Percentiles rank a stretch among this genome's conserved stretches.
Evolutionary conservation across 306 rosid species (phyloP).

Genomic region (Cyclanthera cordifolia): DNA sequence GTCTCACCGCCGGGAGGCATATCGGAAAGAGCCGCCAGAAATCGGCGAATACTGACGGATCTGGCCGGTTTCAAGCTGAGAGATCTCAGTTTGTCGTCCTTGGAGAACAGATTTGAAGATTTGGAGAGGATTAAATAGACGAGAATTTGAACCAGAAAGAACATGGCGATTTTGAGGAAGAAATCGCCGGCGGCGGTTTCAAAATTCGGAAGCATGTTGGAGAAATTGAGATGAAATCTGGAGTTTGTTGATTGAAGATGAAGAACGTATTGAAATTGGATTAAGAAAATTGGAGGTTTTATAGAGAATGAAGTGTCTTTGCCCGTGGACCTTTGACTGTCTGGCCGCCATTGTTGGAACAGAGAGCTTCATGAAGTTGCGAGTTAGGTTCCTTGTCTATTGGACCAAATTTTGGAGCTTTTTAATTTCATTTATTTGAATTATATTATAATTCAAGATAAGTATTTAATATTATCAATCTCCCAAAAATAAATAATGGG

Average conservation of each 20-base stretch:
- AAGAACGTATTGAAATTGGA: neutral
- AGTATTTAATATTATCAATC: too few relatives aligned
- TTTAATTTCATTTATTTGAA: neutral
- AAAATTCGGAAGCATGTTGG: slow-evolving; percentile 17
- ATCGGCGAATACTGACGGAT: slow-evolving; percentile 49
- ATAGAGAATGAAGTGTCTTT: neutral
- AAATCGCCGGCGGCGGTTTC: slow-evolving; percentile 34
- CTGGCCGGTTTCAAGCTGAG: slow-evolving; percentile 60
- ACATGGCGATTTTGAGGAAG: slow-evolving; percentile 50
- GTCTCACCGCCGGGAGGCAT: slow-evolving; percentile 50
- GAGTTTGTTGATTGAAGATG: neutral
- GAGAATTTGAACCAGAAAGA: slow-evolving; percentile 50
- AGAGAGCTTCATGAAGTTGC: neutral
- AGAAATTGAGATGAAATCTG: neutral
- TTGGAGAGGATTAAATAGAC: slow-evolving; percentile 71
- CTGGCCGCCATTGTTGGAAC: slow-evolving; percentile 8
- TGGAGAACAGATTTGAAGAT: slow-evolving; percentile 70
- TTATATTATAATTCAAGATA: too few relatives aligned
- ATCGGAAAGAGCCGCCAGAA: slow-evolving; percentile 55
- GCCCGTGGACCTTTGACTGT: neutral
- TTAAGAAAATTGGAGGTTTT: neutral
- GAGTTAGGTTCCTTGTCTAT: neutral
- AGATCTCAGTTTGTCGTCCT: slow-evolving; percentile 23
- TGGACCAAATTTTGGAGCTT: neutral
- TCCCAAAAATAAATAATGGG: too few relatives aligned